Base-by-base conservation (phyloP, 129 eudicot species). In the Cynara cardunculus region DNA sequence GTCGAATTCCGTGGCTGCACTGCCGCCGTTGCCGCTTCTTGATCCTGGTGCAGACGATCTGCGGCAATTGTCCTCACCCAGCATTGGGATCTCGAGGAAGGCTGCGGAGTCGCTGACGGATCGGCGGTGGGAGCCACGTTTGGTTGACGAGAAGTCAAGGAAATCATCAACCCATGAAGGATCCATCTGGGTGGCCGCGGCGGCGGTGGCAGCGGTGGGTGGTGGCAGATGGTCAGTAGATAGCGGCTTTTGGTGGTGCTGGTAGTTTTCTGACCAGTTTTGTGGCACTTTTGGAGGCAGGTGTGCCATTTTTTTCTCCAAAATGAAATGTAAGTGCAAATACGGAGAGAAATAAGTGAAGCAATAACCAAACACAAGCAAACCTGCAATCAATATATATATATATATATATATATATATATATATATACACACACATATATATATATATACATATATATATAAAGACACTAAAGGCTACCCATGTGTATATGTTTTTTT, bases 231-330 rank as follows among this genome's bases (percentile, higher is more conserved):
- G 78, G 10, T 91, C 94, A 79, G 85, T 41, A 9, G 94, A 74
- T 22, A 88, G 80, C 71, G 77, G 86, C 31, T 84, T 87, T 13
- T 87, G 96, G 86, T 86, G 91, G 70, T 87, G 86, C 76, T 83
- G 89, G 31, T 84, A 67, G 64, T 82, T 73, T 79, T 89, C 90
- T 61, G 86, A 81, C 91, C 94, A 86, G 77, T 72, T 88, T 84
- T 73, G 89, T 76, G 98, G 98, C 19, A 82, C 93, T 86, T 90
- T 94, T 12, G 98, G 98, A 74, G 98, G 98, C 71, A 94, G 82
- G 3, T 91, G 92, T 84, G 97, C 92, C 98, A 44, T 32, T 34
- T 41, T 37, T 74, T 30, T 31, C 10, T 70, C n/a, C n/a, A n/a
- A n/a, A n/a, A 0, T n/a, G 19, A 37, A 27, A 37, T 5, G 26